Evolutionary conservation across 805 yeast species (phyloP).

Genomic region (Spathaspora passalidarum): DNA sequence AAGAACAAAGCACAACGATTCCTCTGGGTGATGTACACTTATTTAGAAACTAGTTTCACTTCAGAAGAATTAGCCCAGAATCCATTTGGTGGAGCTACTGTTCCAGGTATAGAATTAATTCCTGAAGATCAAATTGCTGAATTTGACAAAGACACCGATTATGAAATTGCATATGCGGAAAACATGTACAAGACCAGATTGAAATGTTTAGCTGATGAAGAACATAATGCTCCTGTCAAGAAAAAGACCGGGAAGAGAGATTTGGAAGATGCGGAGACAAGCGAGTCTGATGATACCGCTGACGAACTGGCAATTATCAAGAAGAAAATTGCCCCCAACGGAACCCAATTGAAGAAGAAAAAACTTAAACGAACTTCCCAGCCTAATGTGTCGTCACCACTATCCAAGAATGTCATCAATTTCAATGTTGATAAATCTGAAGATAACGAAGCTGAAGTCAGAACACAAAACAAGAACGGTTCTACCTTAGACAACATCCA

Average conservation of each 20-base stretch:
- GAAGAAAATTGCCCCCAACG: background rate
- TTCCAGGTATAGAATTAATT: constrained; percentile 36
- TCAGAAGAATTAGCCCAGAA: constrained; percentile 48
- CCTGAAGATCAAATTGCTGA: constrained; percentile 21
- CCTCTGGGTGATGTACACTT: constrained; percentile 79
- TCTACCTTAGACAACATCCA: background rate
- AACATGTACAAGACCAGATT: constrained; percentile 46
- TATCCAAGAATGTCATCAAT: constrained; percentile 10
- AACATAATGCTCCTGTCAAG: constrained; percentile 22
- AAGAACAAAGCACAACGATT: constrained; percentile 66
- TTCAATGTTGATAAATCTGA: background rate
- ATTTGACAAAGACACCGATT: constrained; percentile 47
- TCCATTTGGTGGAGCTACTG: constrained; percentile 51
- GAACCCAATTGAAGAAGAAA: background rate
- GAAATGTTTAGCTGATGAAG: constrained; percentile 39
- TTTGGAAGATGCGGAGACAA: background rate
- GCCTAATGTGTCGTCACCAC: constrained; percentile 13
- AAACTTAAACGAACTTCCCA: constrained; percentile 8
- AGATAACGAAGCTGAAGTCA: background rate
- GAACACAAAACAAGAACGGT: background rate
- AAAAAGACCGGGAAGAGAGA: constrained; percentile 10
- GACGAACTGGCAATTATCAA: background rate
- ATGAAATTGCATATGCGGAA: constrained; percentile 46
- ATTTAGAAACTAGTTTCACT: constrained; percentile 67
- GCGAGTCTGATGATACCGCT: background rate